These are phyloP conservation scores for Pyrenopolyporus hunteri DNA, from an alignment of 495 filamentous ascomycete genomes.

Conservation along the genomic window DNA sequence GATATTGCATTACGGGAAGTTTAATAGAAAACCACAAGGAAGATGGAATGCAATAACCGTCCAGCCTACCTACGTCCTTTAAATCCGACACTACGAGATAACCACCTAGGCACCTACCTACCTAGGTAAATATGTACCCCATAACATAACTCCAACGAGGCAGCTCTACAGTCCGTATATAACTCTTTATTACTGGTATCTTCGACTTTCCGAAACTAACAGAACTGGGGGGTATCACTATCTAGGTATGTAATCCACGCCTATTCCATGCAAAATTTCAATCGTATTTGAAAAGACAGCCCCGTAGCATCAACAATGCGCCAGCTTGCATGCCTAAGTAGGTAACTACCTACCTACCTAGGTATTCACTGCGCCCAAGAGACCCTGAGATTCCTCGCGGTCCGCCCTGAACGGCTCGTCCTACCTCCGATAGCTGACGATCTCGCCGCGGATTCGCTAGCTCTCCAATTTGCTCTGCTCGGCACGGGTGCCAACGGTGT, in stretches of 20 bases:
- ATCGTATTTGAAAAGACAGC: background rate
- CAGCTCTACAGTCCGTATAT: slow-evolving; percentile 11
- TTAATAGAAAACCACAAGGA: background rate
- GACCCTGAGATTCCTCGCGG: slow-evolving; percentile 39
- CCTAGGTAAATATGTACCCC: background rate
- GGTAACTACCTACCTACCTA: too few relatives aligned
- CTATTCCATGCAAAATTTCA: slow-evolving; percentile 26
- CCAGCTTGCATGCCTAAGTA: too few relatives aligned
- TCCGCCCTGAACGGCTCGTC: slow-evolving; percentile 29
- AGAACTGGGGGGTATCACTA: slow-evolving; percentile 31
- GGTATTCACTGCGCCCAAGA: slow-evolving; percentile 43
- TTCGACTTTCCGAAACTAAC: background rate
- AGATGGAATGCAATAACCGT: slow-evolving; percentile 1
- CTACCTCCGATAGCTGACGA: slow-evolving; percentile 31
- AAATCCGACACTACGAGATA: background rate
- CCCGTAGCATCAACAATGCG: slow-evolving; percentile 11
- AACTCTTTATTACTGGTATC: slow-evolving; percentile 25
- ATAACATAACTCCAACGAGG: background rate
- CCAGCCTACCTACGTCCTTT: background rate
- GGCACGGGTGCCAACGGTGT: slow-evolving; percentile 41
- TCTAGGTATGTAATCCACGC: slow-evolving; percentile 12
- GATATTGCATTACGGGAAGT: slow-evolving; percentile 10
- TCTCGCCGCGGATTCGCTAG: slow-evolving; percentile 34
- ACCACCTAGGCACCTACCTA: background rate
- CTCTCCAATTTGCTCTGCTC: slow-evolving; percentile 30